phyloP scores from a whole-genome alignment of 257 asterid genomes.

The Gentiana straminea region DNA sequence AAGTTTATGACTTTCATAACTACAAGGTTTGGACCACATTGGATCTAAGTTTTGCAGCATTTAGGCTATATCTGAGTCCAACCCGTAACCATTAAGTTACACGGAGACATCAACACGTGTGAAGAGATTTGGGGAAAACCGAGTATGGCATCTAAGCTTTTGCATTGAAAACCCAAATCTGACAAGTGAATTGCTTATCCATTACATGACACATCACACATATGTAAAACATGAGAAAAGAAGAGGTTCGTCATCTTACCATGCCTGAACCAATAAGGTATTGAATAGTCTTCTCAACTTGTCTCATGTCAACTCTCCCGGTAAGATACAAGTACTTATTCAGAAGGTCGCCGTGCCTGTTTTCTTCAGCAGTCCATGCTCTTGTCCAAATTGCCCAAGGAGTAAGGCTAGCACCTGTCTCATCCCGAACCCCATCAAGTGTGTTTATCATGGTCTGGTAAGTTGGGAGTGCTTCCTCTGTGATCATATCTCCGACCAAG shows the following conservation, averaged over 20 bases:
- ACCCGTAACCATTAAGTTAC: no score
- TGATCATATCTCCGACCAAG: no score
- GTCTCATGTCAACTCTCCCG: conserved; percentile 65
- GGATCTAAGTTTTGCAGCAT: no score
- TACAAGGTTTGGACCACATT: no score
- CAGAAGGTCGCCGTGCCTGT: conserved; percentile 14
- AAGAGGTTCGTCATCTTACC: conserved; percentile 13
- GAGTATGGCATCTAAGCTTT: no score
- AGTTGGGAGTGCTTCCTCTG: conserved; percentile 27
- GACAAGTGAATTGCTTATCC: no score
- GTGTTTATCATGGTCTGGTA: conserved; percentile 72
- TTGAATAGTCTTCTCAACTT: conserved; percentile 44
- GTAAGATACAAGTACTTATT: conserved; percentile 57
- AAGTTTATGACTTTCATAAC: no score
- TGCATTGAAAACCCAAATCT: no score
- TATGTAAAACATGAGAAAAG: background rate
- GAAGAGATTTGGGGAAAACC: no score
- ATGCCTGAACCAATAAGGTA: conserved; percentile 47
- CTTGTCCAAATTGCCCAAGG: conserved; percentile 33
- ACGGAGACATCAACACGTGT: no score
- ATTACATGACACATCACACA: no score
- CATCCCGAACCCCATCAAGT: conserved; percentile 57
- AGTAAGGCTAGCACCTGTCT: conserved; percentile 51
- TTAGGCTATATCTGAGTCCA: no score
- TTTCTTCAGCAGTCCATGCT: conserved; percentile 75